Conservation (phyloP, 306 rosid genomes). For the Fragaria vesca region DNA sequence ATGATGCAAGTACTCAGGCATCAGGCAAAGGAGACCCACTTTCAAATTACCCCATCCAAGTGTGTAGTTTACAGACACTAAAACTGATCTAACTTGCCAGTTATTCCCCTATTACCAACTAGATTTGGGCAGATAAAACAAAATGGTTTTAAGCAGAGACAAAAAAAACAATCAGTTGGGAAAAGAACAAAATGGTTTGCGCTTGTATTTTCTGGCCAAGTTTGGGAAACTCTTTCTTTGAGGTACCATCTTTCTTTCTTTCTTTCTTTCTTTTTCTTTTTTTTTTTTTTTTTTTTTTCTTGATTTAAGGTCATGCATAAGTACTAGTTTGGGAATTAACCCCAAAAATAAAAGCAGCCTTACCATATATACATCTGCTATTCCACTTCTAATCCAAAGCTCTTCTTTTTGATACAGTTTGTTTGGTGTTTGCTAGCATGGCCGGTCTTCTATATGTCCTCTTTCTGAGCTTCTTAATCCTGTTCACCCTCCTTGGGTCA, state of each 20-base stretch:
- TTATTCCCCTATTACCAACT: not conserved
- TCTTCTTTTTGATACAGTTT: slow-evolving; percentile 25
- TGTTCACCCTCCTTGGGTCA: slow-evolving; percentile 40
- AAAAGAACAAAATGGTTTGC: not conserved
- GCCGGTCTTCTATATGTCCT: slow-evolving; percentile 46
- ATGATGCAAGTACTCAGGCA: not conserved
- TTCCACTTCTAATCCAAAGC: slow-evolving; percentile 2
- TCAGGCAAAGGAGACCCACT: not conserved
- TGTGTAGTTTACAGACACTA: not conserved
- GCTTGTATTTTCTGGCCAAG: not conserved
- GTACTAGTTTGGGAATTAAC: not conserved
- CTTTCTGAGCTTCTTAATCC: slow-evolving; percentile 40
- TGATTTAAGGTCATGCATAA: not conserved
- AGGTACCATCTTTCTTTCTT: not conserved
- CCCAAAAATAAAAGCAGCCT: not conserved
- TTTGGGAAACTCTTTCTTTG: not conserved
- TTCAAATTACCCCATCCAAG: not conserved
- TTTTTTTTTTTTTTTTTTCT: too few species aligned
- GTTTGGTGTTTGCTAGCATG: slow-evolving; percentile 24
- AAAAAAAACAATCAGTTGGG: not conserved
- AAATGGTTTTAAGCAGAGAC: not conserved
- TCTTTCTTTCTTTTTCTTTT: too few species aligned
- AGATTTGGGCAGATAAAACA: not conserved
- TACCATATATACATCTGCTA: not conserved
- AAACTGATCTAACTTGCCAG: not conserved